Evolutionary conservation across 176 grass and related monocot genomes (phyloP).

Genomic region (Bromus sterilis): DNA sequence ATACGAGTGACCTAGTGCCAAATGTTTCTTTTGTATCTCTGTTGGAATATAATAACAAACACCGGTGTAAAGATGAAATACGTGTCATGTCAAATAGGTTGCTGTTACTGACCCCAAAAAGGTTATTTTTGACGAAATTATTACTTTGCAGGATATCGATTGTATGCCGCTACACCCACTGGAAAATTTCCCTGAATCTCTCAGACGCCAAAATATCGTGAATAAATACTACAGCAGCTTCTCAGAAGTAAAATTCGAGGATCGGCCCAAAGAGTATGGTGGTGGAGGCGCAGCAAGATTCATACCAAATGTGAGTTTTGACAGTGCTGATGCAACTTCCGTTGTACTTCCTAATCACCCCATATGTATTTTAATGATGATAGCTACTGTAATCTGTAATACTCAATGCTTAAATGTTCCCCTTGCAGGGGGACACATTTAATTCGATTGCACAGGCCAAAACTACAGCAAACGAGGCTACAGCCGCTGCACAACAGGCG

Average conservation of each 20-base stretch:
- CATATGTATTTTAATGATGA: slow-evolving; percentile 59
- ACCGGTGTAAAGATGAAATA: not conserved
- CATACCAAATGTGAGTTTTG: slow-evolving; percentile 38
- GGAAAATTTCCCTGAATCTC: slow-evolving; percentile 79
- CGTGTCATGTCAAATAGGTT: not conserved
- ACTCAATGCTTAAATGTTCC: slow-evolving; percentile 21
- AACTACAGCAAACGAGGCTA: slow-evolving; percentile 64
- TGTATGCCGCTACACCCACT: slow-evolving; percentile 86
- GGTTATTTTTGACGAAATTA: slow-evolving; percentile 10
- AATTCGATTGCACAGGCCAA: slow-evolving; percentile 82
- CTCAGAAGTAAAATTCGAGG: slow-evolving; percentile 46
- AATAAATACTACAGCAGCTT: slow-evolving; percentile 57
- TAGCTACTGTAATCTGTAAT: slow-evolving; percentile 31
- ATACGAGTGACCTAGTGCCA: not conserved
- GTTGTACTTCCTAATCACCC: slow-evolving; percentile 46
- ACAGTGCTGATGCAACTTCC: slow-evolving; percentile 36
- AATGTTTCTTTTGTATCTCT: not conserved
- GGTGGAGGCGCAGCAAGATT: slow-evolving; percentile 33
- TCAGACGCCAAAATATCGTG: slow-evolving; percentile 46
- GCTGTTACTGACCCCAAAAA: not conserved
- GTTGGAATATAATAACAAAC: not conserved
- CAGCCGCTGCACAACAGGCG: slow-evolving; percentile 62
- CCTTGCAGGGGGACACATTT: slow-evolving; percentile 57
- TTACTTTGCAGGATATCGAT: slow-evolving; percentile 82
- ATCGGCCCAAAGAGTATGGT: slow-evolving; percentile 48